phyloP scores from a whole-genome alignment of 2,329 filamentous ascomycete species.

The Colletotrichum karsti region DNA sequence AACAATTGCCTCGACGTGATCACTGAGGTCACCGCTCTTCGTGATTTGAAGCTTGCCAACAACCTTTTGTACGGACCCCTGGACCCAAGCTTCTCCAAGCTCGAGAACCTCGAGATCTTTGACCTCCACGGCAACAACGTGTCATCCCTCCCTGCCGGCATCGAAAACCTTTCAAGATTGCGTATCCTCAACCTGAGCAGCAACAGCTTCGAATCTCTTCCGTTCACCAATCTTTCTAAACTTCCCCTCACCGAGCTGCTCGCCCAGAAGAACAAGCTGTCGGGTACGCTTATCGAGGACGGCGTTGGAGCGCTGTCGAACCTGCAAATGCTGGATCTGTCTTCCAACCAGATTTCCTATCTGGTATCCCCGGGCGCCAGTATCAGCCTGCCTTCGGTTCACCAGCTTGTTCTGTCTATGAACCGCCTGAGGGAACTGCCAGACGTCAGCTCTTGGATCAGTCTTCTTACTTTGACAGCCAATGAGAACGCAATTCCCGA shows the following conservation, averaged over 20 bases:
- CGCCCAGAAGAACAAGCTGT: constrained; percentile 80
- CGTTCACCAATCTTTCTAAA: constrained; percentile 72
- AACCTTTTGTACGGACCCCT: constrained; percentile 79
- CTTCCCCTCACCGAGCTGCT: constrained; percentile 79
- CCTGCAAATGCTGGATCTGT: constrained; percentile 81
- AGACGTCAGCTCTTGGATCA: constrained; percentile 77
- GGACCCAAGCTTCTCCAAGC: constrained; percentile 66
- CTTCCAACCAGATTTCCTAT: constrained; percentile 75
- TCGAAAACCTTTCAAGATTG: constrained; percentile 74
- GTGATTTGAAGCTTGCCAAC: constrained; percentile 83
- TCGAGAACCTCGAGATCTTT: constrained; percentile 78
- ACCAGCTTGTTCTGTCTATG: constrained; percentile 78
- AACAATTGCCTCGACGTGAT: constrained; percentile 79
- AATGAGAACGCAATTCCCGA: constrained; percentile 83
- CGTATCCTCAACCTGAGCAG: constrained; percentile 81
- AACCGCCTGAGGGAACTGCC: constrained; percentile 82
- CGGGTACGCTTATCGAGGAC: constrained; percentile 74
- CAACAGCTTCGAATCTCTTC: constrained; percentile 78
- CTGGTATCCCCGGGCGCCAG: constrained; percentile 51
- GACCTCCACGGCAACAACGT: constrained; percentile 86
- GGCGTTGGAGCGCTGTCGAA: constrained; percentile 65
- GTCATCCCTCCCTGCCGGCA: constrained; percentile 70
- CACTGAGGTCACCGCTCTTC: constrained; percentile 74
- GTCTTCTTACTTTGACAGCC: constrained; percentile 76
- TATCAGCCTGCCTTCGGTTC: constrained; percentile 75